Evolutionary conservation across 1,284 basidiomycete species (phyloP).

Genomic region (Megacollybia platyphylla): DNA sequence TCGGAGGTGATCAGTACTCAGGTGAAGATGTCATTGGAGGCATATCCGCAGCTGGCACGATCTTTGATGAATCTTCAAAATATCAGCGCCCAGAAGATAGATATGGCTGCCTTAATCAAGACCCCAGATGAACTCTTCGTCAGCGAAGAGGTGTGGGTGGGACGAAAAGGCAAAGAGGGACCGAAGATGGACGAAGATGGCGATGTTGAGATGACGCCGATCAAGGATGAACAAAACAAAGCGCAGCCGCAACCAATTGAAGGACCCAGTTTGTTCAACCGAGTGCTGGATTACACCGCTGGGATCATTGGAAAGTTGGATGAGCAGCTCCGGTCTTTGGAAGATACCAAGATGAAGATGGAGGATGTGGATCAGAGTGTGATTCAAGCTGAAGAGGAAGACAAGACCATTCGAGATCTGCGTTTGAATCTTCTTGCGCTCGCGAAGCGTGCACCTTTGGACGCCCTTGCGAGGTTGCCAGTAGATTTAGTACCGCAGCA

Average conservation of each 20-base stretch:
- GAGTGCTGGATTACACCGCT: not conserved
- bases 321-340: not conserved
- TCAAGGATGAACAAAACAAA: slow-evolving; percentile 9
- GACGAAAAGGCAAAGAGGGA: slow-evolving; percentile 23
- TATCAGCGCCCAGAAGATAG: slow-evolving; percentile 37
- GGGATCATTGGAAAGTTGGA: not conserved
- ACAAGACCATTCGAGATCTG: slow-evolving; percentile 36
- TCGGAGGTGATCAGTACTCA: slow-evolving; percentile 14
- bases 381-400: slow-evolving; percentile 20
- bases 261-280: not conserved
- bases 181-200: slow-evolving; percentile 13
- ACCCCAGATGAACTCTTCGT: slow-evolving; percentile 48
- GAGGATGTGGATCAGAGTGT: slow-evolving; percentile 7
- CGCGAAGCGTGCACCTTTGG: slow-evolving; percentile 60
- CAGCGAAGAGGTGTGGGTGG: slow-evolving; percentile 51
- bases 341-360: not conserved
- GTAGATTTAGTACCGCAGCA: slow-evolving; percentile 53
- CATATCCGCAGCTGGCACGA: slow-evolving; percentile 25
- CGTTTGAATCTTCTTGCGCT: slow-evolving; percentile 60
- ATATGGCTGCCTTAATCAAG: slow-evolving; percentile 54
- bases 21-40: slow-evolving; percentile 27
- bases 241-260: not conserved
- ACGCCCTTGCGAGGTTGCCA: slow-evolving; percentile 53
- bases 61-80: slow-evolving; percentile 28
- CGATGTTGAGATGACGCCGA: slow-evolving; percentile 16